Evolutionary conservation across 192 early-diverging fungal genomes (phyloP).

Genomic region (Coemansia sp.): DNA sequence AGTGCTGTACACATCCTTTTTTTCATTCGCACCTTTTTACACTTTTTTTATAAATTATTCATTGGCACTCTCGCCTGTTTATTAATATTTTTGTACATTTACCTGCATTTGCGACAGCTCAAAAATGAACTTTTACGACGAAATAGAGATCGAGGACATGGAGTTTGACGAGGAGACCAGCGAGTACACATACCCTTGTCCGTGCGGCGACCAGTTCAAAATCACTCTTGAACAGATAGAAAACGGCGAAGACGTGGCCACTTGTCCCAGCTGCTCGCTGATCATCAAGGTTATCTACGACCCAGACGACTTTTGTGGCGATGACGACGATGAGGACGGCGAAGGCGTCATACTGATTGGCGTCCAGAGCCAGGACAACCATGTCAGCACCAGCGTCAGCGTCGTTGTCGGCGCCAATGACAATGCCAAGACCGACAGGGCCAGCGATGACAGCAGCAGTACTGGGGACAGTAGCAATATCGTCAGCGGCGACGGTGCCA

Average conservation of each 20-base stretch:
- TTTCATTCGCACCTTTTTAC: too few species aligned
- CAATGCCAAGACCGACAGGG: neutral
- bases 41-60: neutral
- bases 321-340: slow-evolving; percentile 33
- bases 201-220: slow-evolving; percentile 93
- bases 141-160: slow-evolving; percentile 85
- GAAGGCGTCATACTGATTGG: neutral
- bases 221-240: slow-evolving; percentile 77
- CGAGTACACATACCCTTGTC: slow-evolving; percentile 90
- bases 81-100: slow-evolving; percentile 5
- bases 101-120: neutral
- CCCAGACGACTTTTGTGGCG: slow-evolving; percentile 51
- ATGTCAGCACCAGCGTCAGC: too few species aligned
- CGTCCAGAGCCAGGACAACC: neutral
- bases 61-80: neutral
- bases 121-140: slow-evolving; percentile 55
- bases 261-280: slow-evolving; percentile 91
- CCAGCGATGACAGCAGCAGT: neutral
- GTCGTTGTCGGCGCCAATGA: too few species aligned
- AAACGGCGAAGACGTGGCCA: slow-evolving; percentile 84
- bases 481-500: too few species aligned
- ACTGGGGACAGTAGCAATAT: too few species aligned
- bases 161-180: slow-evolving; percentile 83
- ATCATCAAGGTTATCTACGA: slow-evolving; percentile 91
- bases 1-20: too few species aligned